phyloP scores from a whole-genome alignment of 164 flowering plant genomes.

The Magnolia kwangsiensis region DNA sequence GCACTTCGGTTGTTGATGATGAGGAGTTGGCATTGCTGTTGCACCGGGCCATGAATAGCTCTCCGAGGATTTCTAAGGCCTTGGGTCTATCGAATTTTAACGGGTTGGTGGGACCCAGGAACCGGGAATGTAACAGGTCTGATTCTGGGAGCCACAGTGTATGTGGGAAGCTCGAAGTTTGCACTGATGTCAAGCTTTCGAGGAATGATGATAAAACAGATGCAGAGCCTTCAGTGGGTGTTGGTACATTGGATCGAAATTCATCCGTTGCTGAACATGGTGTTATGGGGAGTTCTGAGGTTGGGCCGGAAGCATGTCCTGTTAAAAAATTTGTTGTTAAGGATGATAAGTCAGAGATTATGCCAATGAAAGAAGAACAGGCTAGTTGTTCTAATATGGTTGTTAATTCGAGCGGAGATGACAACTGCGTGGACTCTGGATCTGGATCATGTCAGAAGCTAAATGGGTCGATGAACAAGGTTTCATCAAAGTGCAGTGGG shows the following conservation, averaged over 20 bases:
- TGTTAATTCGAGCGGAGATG: conserved; percentile 22
- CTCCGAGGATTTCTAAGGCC: conserved; percentile 43
- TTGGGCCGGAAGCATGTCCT: not conserved
- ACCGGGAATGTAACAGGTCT: not conserved
- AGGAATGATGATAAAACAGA: conserved; percentile 9
- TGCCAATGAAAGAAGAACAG: conserved; percentile 28
- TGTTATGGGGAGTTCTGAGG: conserved; percentile 1
- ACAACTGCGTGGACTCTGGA: conserved; percentile 21
- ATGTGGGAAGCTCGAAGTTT: conserved; percentile 17
- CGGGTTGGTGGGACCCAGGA: conserved; percentile 10
- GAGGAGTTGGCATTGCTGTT: conserved; percentile 43
- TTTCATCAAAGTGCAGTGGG: not conserved
- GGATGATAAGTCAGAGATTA: conserved; percentile 7
- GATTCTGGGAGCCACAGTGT: conserved; percentile 14
- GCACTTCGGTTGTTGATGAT: conserved; percentile 26
- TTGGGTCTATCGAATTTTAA: conserved; percentile 13
- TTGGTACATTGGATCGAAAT: conserved; percentile 3
- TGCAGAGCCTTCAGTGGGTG: conserved; percentile 12
- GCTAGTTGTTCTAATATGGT: conserved; percentile 34
- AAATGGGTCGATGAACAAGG: conserved; percentile 5
- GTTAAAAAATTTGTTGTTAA: conserved; percentile 8
- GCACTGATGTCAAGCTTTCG: conserved; percentile 6
- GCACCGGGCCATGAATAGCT: conserved; percentile 53
- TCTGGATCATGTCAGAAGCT: conserved; percentile 15
- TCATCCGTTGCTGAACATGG: conserved; percentile 5